Base-by-base conservation (phyloP, 2,329 filamentous ascomycete genomes). In the Corynespora cassiicola region DNA sequence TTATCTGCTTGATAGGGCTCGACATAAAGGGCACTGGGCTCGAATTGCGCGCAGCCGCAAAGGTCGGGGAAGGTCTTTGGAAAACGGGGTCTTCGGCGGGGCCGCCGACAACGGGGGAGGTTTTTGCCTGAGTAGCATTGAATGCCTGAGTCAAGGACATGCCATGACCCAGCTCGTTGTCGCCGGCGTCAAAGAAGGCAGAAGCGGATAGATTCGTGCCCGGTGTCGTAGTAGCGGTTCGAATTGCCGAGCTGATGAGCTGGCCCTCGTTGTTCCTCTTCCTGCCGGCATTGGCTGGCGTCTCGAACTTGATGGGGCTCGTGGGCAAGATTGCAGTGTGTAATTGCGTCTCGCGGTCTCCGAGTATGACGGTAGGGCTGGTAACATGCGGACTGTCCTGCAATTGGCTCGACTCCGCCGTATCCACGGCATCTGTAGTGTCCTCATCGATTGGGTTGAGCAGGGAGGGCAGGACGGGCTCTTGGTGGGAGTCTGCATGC, bases 121-220 rank as follows among this genome's bases (percentile, higher is more conserved):
- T 75, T 12, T 61, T 62, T 15, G 68, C 70, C 45, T 75, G 74
- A 1, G 72, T 75, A 17, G 69, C 66, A 32, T 70, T 63, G 50
- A 75, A 76, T 9, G 70, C 58, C 40, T 77, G 74, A 6, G 72
- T 75, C 17, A 72, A 61, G 22, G 69, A 73, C 57, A 76, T 62
- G 47, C 26, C 54, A 26, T 54, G 51, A n/a, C 45, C 60, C 26
- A 52, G 42, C 8, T 27, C 53, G 3, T 42, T 52, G 27, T 42
- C 48, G 12, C 63, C 61, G 21, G 57, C 50, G 9, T 56, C 63
- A 48, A 72, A 71, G 14, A 72, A 59, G 12, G 71, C 63, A 34
- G 61, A 52, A 4, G 64, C 52, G 7, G 55, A 65, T 22, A 68
- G 48, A 4, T 48, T 54, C 1, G 67, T 73, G 9, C 64, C 68